Conservation (phyloP, 139 green algal species). For the Yamagishiella unicocca region DNA sequence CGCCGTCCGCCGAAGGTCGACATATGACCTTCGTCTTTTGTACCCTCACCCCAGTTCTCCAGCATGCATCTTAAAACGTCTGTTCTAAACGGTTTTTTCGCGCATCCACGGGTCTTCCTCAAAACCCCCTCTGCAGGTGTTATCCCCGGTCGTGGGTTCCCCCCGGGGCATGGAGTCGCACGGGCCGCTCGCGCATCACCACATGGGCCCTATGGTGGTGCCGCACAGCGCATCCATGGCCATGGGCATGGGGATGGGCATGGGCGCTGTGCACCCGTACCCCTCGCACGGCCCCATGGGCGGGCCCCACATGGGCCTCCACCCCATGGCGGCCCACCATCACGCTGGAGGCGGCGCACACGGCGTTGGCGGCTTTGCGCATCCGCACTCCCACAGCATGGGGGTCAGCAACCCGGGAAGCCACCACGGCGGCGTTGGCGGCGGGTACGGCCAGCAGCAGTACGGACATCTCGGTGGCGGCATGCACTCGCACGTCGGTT, state of each 20-base stretch:
- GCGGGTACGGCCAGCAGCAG: constrained; percentile 5
- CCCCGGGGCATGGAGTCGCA: constrained; percentile 6
- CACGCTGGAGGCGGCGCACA: neutral
- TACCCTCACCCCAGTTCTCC: no score
- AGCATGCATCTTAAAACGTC: no score
- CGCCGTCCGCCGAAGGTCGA: no score
- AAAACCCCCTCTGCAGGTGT: constrained; percentile 6
- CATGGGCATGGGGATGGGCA: constrained; percentile 19
- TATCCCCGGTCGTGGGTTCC: constrained; percentile 3
- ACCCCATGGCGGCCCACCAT: neutral
- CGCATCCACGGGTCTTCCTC: no score
- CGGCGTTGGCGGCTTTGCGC: neutral
- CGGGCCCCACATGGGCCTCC: neutral
- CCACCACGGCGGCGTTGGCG: neutral
- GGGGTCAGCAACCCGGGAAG: neutral
- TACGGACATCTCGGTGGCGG: neutral
- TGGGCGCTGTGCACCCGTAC: neutral
- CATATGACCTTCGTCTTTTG: no score
- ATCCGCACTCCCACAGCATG: neutral
- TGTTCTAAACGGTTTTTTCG: no score
- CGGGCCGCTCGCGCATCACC: neutral
- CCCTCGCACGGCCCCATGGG: neutral
- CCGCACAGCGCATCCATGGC: constrained; percentile 7
- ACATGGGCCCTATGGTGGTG: constrained; percentile 32
- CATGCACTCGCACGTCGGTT: neutral